Evolutionary conservation across 2,329 filamentous ascomycete genomes (phyloP), one percentile per base, ranked within the genome.

Genomic region (Epichloe gansuensis): DNA sequence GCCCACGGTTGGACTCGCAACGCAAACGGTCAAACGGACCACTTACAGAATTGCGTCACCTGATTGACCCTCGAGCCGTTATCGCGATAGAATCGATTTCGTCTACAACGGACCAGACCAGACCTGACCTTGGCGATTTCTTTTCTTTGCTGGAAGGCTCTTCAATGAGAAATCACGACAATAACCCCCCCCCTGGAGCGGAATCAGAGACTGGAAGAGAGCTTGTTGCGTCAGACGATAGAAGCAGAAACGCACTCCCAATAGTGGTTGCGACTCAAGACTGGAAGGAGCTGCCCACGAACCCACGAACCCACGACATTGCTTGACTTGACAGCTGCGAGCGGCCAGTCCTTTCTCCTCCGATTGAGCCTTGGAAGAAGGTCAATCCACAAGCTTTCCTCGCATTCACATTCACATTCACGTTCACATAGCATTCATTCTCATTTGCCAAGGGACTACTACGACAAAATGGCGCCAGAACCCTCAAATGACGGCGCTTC

Each of bases 401-500:
- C 21, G 13, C 8, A 21, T 38, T 36, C 17, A 2, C 17, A 21
- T 21, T 21, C 17, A 21, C 17, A 21, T 21, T 21, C 17, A 21
- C 17, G 17, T 21, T 21, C 27, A 13, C 13, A 12, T 25, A 21
- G 21, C n/a, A 35, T 15, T 36, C 13, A 27, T 11, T 36, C 35
- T 11, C 13, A 8, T 44, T 4, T 15, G 17, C 12, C 45, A 21
- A 35, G 31, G 34, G 5, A 15, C n/a, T 35, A 7, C n/a, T 27
- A 42, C 36, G 25, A 39, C 27, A 49, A 2, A 1, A 60, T 60
- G 59, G 53, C 56, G 34, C 45, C 57, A 25, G 59, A 63, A 54
- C 36, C 56, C 45, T 54, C 58, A 52, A 57, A 60, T 52, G 58
- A 56, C 50, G 61, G 63, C 54, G 56, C 57, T 25, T 65, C 64